Evolutionary conservation across 1,284 basidiomycete genomes (phyloP).

Genomic region (Cryptococcus jaspeensis): DNA sequence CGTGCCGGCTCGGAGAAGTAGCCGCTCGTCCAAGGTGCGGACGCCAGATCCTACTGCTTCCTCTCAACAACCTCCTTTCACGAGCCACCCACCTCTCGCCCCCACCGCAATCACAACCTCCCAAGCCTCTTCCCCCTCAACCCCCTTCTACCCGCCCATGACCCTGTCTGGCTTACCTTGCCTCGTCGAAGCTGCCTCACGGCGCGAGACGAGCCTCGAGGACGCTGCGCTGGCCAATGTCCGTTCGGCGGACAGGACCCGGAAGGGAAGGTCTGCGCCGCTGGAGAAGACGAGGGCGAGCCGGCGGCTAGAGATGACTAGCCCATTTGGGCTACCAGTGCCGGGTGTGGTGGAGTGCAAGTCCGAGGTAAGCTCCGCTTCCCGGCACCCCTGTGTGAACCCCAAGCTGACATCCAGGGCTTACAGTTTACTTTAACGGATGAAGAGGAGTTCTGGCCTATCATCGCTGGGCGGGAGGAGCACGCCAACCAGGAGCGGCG

Average conservation of each 20-base stretch:
- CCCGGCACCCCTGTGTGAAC: neutral
- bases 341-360: conserved; percentile 21
- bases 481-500: conserved; percentile 7
- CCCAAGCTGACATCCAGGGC: neutral
- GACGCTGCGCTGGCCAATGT: conserved; percentile 6
- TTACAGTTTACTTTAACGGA: conserved; percentile 24
- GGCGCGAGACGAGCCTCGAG: conserved; percentile 9
- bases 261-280: conserved; percentile 6
- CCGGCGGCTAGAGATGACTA: conserved; percentile 6
- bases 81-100: neutral
- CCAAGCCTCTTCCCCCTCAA: neutral
- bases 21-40: too few relatives aligned
- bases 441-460: conserved; percentile 32
- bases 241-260: neutral
- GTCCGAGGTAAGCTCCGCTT: conserved; percentile 19
- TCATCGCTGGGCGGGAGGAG: conserved; percentile 27
- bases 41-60: neutral
- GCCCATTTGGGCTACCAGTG: conserved; percentile 25
- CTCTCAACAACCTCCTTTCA: neutral
- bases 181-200: conserved; percentile 14
- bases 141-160: neutral
- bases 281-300: conserved; percentile 19
- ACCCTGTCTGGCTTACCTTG: conserved; percentile 7
- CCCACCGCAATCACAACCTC: neutral
- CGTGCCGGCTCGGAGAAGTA: neutral